Evolutionary conservation across 805 yeast genomes (phyloP).

Genomic region (Suhomyces prunicola): DNA sequence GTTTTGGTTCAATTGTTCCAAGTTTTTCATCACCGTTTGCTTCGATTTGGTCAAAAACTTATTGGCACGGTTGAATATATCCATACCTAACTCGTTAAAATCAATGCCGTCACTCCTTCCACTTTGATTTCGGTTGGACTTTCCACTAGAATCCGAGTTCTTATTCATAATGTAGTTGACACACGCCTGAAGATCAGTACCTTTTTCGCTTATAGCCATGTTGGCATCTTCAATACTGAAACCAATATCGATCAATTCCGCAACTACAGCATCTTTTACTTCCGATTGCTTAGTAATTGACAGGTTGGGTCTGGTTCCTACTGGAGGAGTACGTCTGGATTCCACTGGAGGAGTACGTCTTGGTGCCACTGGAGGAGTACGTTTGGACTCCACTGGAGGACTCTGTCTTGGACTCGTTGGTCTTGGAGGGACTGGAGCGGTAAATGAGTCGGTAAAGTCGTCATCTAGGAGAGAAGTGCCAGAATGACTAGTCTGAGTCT

Average conservation of each 20-base stretch:
- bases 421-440: background rate
- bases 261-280: slow-evolving; percentile 47
- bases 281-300: background rate
- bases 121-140: background rate
- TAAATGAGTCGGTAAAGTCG: slow-evolving; percentile 38
- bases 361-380: background rate
- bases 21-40: slow-evolving; percentile 58
- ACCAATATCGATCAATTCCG: slow-evolving; percentile 78
- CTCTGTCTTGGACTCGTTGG: background rate
- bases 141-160: background rate
- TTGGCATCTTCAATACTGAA: slow-evolving; percentile 60
- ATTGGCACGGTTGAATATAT: slow-evolving; percentile 59
- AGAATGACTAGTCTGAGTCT: background rate
- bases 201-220: slow-evolving; percentile 56
- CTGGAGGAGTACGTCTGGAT: background rate
- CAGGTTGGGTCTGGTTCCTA: background rate
- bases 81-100: slow-evolving; percentile 52
- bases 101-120: slow-evolving; percentile 1
- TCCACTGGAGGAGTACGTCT: background rate
- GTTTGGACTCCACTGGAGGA: background rate
- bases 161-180: slow-evolving; percentile 62
- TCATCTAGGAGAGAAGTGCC: slow-evolving; percentile 32
- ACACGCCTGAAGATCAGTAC: slow-evolving; percentile 61
- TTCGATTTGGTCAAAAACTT: slow-evolving; percentile 55
- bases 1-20: slow-evolving; percentile 45